Evolutionary conservation across 2,329 filamentous ascomycete genomes (phyloP).

Genomic region (Aureobasidium sp.): DNA sequence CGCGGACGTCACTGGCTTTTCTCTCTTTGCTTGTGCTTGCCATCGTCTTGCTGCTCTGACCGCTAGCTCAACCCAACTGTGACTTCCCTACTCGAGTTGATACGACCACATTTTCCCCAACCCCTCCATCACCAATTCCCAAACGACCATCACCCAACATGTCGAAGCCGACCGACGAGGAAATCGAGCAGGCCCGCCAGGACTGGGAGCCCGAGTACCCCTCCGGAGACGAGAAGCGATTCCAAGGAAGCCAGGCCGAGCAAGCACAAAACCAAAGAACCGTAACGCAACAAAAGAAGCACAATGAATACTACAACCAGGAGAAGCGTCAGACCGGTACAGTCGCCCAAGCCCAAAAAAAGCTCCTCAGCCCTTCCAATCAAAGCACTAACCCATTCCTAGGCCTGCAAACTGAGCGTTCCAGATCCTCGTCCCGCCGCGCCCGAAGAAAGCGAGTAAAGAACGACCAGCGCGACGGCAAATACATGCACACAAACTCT

Average conservation of each 20-base stretch:
- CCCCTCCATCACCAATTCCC: too few relatives aligned
- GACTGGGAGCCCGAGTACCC: conserved; percentile 13
- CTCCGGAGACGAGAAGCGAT: conserved; percentile 7
- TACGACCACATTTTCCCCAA: neutral
- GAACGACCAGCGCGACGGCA: conserved; percentile 39
- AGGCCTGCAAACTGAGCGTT: conserved; percentile 36
- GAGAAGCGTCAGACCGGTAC: conserved; percentile 26
- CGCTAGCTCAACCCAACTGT: neutral
- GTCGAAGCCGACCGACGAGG: conserved; percentile 4
- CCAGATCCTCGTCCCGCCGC: conserved; percentile 41
- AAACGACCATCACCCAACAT: neutral
- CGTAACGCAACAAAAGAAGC: conserved; percentile 41
- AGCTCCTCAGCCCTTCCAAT: too few relatives aligned
- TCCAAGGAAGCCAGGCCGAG: conserved; percentile 6
- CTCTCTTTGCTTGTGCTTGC: neutral
- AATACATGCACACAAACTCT: conserved; percentile 45
- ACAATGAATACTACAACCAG: conserved; percentile 32
- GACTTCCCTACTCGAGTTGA: neutral
- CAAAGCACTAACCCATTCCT: too few relatives aligned
- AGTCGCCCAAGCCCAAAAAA: too few relatives aligned
- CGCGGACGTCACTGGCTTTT: conserved; percentile 6
- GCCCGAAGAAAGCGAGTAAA: conserved; percentile 42
- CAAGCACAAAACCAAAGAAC: conserved; percentile 31
- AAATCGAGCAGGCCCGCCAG: neutral
- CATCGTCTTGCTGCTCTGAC: conserved; percentile 4